Evolutionary conservation across 2,329 filamentous ascomycete genomes (phyloP).

Genomic region (Colletotrichum falcatum): DNA sequence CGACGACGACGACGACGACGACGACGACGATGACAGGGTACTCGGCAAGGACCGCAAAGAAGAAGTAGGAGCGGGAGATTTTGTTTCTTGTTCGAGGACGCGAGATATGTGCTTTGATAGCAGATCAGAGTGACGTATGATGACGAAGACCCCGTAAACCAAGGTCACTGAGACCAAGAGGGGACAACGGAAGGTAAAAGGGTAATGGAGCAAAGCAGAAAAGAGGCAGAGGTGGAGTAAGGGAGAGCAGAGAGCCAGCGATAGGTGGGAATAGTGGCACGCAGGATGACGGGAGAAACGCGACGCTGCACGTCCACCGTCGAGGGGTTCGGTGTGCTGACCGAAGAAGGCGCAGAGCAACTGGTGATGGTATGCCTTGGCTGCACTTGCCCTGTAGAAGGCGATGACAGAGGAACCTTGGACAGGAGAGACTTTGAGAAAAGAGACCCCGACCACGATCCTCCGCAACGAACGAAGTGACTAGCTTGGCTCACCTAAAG

Average conservation of each 20-base stretch:
- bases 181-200: constrained; percentile 25
- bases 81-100: constrained; percentile 17
- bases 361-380: constrained; percentile 26
- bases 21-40: constrained; percentile 13
- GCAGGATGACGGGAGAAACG: constrained; percentile 13
- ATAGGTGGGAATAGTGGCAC: constrained; percentile 39
- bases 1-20: too few species aligned
- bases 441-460: constrained; percentile 32
- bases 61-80: neutral
- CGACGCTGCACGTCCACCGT: constrained; percentile 18
- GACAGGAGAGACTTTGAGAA: constrained; percentile 22
- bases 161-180: constrained; percentile 30
- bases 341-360: constrained; percentile 4
- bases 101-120: constrained; percentile 11
- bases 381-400: constrained; percentile 29
- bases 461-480: constrained; percentile 39
- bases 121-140: neutral
- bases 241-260: constrained; percentile 24
- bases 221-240: constrained; percentile 27
- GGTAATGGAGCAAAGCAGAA: constrained; percentile 19
- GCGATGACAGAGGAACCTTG: constrained; percentile 23
- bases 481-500: constrained; percentile 40
- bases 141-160: constrained; percentile 19
- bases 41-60: constrained; percentile 20
- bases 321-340: constrained; percentile 19